A percentile compares a stretch with the other conserved stretches of the same genome.
Evolutionary conservation across 768 basidiomycete genomes (phyloP).

Genomic region (Coprinellus aureogranulatus): DNA sequence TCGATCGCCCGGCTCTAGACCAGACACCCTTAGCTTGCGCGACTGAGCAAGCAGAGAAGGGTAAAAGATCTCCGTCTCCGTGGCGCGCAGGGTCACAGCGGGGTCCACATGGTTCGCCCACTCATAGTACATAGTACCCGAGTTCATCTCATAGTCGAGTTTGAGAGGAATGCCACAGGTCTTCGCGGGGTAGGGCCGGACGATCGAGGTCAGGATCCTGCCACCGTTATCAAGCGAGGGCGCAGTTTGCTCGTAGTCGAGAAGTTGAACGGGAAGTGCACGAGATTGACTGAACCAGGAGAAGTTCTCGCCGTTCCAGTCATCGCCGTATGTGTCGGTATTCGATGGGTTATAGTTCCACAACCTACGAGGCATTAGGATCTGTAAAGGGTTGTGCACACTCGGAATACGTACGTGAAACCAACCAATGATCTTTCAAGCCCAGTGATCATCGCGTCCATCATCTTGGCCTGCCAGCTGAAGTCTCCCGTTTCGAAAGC

Average conservation of each 20-base stretch:
- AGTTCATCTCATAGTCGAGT: slow-evolving; percentile 77
- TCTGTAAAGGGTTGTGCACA: not conserved
- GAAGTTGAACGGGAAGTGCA: slow-evolving; percentile 51
- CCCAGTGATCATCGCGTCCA: slow-evolving; percentile 88
- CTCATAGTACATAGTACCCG: slow-evolving; percentile 60
- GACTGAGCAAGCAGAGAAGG: slow-evolving; percentile 61
- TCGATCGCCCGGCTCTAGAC: slow-evolving; percentile 48
- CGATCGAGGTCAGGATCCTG: slow-evolving; percentile 72
- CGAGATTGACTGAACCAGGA: slow-evolving; percentile 81
- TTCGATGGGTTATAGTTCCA: slow-evolving; percentile 97
- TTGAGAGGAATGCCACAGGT: slow-evolving; percentile 78
- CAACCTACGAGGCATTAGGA: slow-evolving; percentile 44
- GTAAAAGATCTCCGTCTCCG: slow-evolving; percentile 81
- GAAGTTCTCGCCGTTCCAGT: slow-evolving; percentile 98
- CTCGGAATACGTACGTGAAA: slow-evolving; percentile 67
- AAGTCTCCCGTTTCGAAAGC: slow-evolving; percentile 76
- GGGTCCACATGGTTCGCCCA: slow-evolving; percentile 45
- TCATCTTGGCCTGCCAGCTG: slow-evolving; percentile 83
- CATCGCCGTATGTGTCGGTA: slow-evolving; percentile 72
- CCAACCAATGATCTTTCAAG: slow-evolving; percentile 75
- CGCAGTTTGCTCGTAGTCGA: slow-evolving; percentile 58
- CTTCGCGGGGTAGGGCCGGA: slow-evolving; percentile 90
- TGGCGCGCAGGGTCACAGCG: slow-evolving; percentile 26
- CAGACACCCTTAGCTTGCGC: slow-evolving; percentile 56
- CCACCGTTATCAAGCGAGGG: slow-evolving; percentile 81